A percentile compares a stretch with the other conserved stretches of the same genome.
These are phyloP conservation scores for Colletotrichum eleusines DNA, from an alignment of 2,329 filamentous ascomycete species.

Conservation along the genomic window DNA sequence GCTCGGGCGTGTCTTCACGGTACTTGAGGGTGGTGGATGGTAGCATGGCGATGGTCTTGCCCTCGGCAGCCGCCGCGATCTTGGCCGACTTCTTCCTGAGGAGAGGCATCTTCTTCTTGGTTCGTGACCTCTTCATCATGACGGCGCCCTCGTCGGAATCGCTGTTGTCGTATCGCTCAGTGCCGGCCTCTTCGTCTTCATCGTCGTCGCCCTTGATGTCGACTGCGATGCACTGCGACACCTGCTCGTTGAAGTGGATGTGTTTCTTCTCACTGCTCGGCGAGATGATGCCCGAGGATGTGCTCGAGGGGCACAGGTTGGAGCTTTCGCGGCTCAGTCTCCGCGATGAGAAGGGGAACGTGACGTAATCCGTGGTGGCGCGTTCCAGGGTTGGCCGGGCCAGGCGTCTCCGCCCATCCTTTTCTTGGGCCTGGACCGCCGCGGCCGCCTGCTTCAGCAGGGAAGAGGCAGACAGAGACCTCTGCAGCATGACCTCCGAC, in stretches of 20 bases:
- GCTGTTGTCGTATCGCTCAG: slow-evolving; percentile 62
- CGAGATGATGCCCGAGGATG: slow-evolving; percentile 77
- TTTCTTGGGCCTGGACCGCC: slow-evolving; percentile 85
- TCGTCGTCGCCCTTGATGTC: slow-evolving; percentile 86
- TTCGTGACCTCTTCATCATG: slow-evolving; percentile 80
- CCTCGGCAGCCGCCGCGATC: slow-evolving; percentile 68
- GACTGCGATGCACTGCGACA: slow-evolving; percentile 94
- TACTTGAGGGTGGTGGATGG: slow-evolving; percentile 91
- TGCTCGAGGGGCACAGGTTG: slow-evolving; percentile 74
- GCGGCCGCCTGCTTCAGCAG: slow-evolving; percentile 90
- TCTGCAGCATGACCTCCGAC: slow-evolving; percentile 94
- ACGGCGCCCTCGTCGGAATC: slow-evolving; percentile 82
- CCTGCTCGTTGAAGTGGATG: slow-evolving; percentile 96
- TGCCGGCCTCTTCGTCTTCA: slow-evolving; percentile 69
- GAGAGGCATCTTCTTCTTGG: slow-evolving; percentile 69
- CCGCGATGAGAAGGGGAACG: slow-evolving; percentile 72
- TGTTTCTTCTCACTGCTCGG: slow-evolving; percentile 79
- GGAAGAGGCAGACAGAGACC: slow-evolving; percentile 88
- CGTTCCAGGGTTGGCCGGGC: slow-evolving; percentile 70
- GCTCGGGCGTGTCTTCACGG: slow-evolving; percentile 80
- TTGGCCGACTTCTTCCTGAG: slow-evolving; percentile 57
- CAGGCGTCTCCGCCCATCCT: slow-evolving; percentile 61
- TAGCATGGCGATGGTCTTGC: slow-evolving; percentile 88
- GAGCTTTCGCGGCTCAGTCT: slow-evolving; percentile 72
- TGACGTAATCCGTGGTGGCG: slow-evolving; percentile 76